phyloP scores from a whole-genome alignment of 768 basidiomycete genomes.

The Phylloporus arenicola region DNA sequence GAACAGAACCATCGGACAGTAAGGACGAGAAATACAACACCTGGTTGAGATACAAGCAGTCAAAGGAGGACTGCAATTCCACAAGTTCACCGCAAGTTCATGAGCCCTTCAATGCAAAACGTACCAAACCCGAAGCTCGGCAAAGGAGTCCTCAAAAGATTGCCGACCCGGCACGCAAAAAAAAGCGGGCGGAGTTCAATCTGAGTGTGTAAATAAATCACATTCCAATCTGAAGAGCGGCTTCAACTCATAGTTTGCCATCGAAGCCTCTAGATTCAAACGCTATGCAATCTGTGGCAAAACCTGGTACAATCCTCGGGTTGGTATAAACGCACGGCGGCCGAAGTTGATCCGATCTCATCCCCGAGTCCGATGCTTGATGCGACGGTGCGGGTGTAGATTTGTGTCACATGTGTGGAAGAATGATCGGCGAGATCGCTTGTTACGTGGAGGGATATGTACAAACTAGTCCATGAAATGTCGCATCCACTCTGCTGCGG shows the following conservation, averaged over 20 bases:
- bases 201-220: not conserved
- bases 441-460: not conserved
- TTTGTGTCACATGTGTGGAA: not conserved
- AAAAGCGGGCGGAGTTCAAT: not conserved
- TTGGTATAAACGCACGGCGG: not conserved
- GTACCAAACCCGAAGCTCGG: not conserved
- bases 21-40: slow-evolving; percentile 8
- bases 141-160: not conserved
- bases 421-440: not conserved
- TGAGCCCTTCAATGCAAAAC: not conserved
- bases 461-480: too few relatives aligned
- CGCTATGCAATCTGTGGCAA: too few relatives aligned
- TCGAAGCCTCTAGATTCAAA: too few relatives aligned
- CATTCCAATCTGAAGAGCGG: too few relatives aligned
- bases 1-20: not conserved
- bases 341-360: not conserved
- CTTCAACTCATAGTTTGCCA: too few relatives aligned
- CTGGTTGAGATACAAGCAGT: slow-evolving; percentile 5
- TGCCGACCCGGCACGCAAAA: not conserved
- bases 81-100: not conserved
- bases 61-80: not conserved
- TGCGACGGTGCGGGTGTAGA: not conserved
- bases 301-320: too few relatives aligned
- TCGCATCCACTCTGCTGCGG: too few relatives aligned
- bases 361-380: not conserved